Percentiles rank a stretch among this genome's conserved stretches.
These are phyloP conservation scores for Amesomyces nigricolor DNA, from an alignment of 2,329 filamentous ascomycete genomes.

Conservation along the genomic window DNA sequence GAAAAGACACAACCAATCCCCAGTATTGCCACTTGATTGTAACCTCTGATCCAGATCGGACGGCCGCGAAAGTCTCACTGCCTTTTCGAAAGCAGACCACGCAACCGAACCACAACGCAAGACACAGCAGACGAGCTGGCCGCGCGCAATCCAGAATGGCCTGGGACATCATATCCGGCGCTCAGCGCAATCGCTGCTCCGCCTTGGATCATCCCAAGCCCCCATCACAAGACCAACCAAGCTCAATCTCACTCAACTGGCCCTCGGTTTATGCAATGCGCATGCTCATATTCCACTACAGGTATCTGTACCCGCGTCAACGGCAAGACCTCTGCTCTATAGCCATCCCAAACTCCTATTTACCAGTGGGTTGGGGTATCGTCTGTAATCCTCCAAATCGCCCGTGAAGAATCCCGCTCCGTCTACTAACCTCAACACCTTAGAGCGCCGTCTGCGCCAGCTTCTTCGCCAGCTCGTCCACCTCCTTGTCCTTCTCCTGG, in stretches of 20 bases:
- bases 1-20: too few relatives aligned
- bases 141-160: too few relatives aligned
- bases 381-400: conserved; percentile 14
- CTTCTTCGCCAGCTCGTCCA: conserved; percentile 72
- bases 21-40: too few relatives aligned
- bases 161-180: too few relatives aligned
- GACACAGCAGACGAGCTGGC: too few relatives aligned
- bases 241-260: neutral
- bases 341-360: conserved; percentile 16
- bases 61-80: too few relatives aligned
- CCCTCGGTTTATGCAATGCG: neutral
- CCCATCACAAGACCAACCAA: too few relatives aligned
- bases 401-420: conserved; percentile 4
- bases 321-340: conserved; percentile 11
- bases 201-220: too few relatives aligned
- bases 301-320: conserved; percentile 7
- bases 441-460: conserved; percentile 64
- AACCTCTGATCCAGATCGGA: too few relatives aligned
- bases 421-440: neutral
- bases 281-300: neutral
- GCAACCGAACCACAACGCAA: too few relatives aligned
- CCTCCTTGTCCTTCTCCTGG: conserved; percentile 65
- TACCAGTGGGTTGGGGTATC: conserved; percentile 24
- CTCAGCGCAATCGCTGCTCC: too few relatives aligned
- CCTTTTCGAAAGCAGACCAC: too few relatives aligned